Conservation (phyloP, 306 rosid genomes). For the Luffa acutangula region DNA sequence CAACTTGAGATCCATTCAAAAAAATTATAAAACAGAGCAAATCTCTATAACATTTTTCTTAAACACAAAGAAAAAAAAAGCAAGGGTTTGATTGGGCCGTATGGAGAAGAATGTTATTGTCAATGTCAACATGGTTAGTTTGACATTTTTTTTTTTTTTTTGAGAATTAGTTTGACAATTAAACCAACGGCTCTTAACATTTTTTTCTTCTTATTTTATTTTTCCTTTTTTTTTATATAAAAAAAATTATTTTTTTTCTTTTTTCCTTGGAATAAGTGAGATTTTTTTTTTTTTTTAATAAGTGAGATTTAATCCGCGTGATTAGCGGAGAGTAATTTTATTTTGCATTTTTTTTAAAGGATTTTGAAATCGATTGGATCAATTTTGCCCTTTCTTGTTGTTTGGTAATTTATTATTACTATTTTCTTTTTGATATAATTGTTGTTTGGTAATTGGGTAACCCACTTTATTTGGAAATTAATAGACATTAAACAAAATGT, state of each 20-base stretch:
- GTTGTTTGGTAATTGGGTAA: not conserved
- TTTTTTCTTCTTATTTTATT: too few relatives aligned
- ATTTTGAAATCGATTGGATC: not conserved
- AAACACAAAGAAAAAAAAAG: not conserved
- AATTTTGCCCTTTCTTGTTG: not conserved
- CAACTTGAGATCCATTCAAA: too few relatives aligned
- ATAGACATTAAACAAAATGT: not conserved
- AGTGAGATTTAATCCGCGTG: not conserved
- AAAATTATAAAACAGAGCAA: too few relatives aligned
- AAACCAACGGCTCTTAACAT: too few relatives aligned
- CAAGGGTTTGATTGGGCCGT: not conserved
- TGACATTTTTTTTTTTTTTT: too few relatives aligned
- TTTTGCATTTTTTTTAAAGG: not conserved
- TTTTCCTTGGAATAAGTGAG: not conserved
- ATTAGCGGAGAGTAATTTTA: not conserved
- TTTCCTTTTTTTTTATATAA: too few relatives aligned
- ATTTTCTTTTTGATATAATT: too few relatives aligned
- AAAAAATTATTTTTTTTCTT: too few relatives aligned
- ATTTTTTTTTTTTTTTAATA: not conserved
- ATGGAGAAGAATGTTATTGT: not conserved
- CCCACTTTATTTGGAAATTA: not conserved
- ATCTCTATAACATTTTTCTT: too few relatives aligned
- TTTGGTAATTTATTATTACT: too few relatives aligned
- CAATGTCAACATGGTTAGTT: not conserved
- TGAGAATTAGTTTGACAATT: not conserved